Evolutionary conservation across 192 early-diverging fungal species (phyloP), one percentile per base, ranked within the genome.

Genomic region (Bifiguratus adelaidae): DNA sequence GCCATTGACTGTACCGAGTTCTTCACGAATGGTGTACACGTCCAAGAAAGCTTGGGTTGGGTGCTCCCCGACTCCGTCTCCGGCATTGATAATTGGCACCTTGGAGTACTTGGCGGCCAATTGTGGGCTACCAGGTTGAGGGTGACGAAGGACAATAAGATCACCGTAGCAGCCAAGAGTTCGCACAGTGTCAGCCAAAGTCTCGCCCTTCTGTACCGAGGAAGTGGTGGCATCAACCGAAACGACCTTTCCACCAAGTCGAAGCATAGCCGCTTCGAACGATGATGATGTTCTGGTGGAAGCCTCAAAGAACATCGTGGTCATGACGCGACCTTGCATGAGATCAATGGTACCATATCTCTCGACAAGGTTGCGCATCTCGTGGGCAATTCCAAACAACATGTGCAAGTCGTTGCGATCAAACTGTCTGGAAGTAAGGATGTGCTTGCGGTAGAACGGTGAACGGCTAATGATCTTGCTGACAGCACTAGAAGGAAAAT

Each of bases 1-100:
- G 7, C 92, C 92, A 65, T 95, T 95, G 36, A 95, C 89, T 22
- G 91, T 93, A 42, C 92, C 92, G 12, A 97, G 73, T 65, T 95
- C 95, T 75, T 88, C 83, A 63, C 83, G 68, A 53, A 94, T 92
- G n/a, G 89, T 94, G 54, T 89, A 95, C 12, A 84, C 73, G 59
- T 99, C 95, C 44, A 98, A 73, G 73, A 98, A 88, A 34, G 93
- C 95, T 61, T 98, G 95, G 26, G 93, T 90, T 27, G 95, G 95
- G 69, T 98, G 95, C 76, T 98, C 95, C 26, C 95, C 95, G 29
- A 80, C 75, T 41, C 95, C 95, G 59, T 99, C 93, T 41, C 95
- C 95, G 28, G 91, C 95, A 53, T 95, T 96, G 63, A 99, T 86
- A 15, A 99, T 74, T 4, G 95, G 95, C 12, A 94, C 80, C 56